A percentile compares a stretch with the other conserved stretches of the same genome.
These are phyloP conservation scores for Penicillium riverlandense DNA, from an alignment of 495 filamentous ascomycete species.

Conservation along the genomic window DNA sequence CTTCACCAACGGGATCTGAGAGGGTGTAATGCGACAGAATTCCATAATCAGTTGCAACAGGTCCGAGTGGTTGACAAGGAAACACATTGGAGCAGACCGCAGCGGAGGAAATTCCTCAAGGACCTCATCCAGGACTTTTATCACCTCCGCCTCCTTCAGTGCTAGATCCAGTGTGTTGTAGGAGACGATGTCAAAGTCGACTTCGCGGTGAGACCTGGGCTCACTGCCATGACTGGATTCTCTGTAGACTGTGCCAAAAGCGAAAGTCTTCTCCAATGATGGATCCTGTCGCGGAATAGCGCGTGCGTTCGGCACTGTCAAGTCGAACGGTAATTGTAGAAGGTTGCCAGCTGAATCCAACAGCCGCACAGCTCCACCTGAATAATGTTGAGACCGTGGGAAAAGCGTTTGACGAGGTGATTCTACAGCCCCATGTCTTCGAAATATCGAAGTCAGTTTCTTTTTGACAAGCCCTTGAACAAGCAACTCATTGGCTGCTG, in stretches of 20 bases:
- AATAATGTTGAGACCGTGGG: conserved; percentile 74
- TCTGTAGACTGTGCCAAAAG: conserved; percentile 85
- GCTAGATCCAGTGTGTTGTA: conserved; percentile 73
- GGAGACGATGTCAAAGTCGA: conserved; percentile 91
- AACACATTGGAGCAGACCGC: conserved; percentile 68
- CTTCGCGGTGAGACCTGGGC: conserved; percentile 76
- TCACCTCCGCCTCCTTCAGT: conserved; percentile 85
- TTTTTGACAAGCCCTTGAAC: conserved; percentile 71
- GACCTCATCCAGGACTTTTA: conserved; percentile 92
- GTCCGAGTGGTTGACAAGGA: conserved; percentile 85
- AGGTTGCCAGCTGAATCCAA: conserved; percentile 77
- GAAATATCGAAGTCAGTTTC: conserved; percentile 69
- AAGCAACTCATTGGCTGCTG: conserved; percentile 57
- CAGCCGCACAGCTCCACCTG: conserved; percentile 62
- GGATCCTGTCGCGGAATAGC: conserved; percentile 67
- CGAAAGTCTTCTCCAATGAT: conserved; percentile 67
- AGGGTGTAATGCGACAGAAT: conserved; percentile 67
- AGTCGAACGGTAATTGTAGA: conserved; percentile 84
- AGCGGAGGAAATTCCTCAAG: conserved; percentile 73
- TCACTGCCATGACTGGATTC: conserved; percentile 70
- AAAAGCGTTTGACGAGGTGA: conserved; percentile 65
- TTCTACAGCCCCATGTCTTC: conserved; percentile 88
- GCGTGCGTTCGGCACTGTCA: conserved; percentile 84
- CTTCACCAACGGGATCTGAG: conserved; percentile 63
- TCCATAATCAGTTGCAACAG: conserved; percentile 80